Conservation (phyloP, 2,329 filamentous ascomycete species). For the Aspergillus piperis region DNA sequence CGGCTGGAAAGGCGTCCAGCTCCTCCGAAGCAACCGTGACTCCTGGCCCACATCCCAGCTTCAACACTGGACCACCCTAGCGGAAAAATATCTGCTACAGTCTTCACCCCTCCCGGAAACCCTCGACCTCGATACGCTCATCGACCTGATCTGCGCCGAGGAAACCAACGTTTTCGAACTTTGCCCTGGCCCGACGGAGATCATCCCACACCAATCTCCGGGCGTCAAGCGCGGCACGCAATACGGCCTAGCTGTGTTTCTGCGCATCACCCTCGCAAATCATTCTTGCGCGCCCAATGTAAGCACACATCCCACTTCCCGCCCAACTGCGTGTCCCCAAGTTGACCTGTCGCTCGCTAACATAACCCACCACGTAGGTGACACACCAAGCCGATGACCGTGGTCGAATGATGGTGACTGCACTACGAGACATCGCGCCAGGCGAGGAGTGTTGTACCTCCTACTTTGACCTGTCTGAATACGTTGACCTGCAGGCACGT, state of each 20-base stretch:
- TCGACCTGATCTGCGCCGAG: not conserved
- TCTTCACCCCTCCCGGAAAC: not conserved
- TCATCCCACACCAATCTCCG: not conserved
- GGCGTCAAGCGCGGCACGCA: not conserved
- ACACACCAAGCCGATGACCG: not conserved
- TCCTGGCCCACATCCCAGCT: not conserved
- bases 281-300: conserved; percentile 11
- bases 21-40: not conserved
- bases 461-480: conserved; percentile 4
- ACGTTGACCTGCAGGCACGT: not conserved
- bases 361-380: not conserved
- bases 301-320: not conserved
- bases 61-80: not conserved
- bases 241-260: not conserved
- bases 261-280: not conserved
- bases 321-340: not conserved
- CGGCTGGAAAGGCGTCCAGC: not conserved
- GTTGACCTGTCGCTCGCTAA: not conserved
- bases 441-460: conserved; percentile 5
- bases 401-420: conserved; percentile 2
- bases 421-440: not conserved
- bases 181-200: not conserved
- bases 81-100: not conserved
- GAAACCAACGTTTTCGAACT: not conserved
- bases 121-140: not conserved